phyloP scores from a whole-genome alignment of 2,329 filamentous ascomycete species.

The Thermoascus crustaceus region DNA sequence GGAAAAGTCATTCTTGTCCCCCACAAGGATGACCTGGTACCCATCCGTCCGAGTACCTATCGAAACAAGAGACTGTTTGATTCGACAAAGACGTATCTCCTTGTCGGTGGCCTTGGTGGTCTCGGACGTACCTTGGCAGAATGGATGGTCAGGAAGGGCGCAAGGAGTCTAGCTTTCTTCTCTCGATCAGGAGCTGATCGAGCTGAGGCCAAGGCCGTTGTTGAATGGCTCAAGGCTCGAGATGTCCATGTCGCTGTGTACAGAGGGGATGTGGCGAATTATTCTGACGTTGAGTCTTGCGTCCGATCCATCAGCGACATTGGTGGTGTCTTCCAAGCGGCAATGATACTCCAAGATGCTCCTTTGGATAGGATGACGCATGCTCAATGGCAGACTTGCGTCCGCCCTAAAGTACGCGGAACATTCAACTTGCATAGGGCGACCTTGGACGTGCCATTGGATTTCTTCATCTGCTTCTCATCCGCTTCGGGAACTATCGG shows the following conservation, averaged over 20 bases:
- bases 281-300: neutral
- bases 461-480: constrained; percentile 14
- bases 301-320: neutral
- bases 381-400: constrained; percentile 12
- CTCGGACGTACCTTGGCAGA: constrained; percentile 28
- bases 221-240: neutral
- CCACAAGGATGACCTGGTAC: constrained; percentile 13
- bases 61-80: constrained; percentile 8
- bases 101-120: constrained; percentile 32
- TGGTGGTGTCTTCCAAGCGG: constrained; percentile 9
- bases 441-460: constrained; percentile 8
- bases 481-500: constrained; percentile 11
- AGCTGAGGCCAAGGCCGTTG: constrained; percentile 6
- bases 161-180: constrained; percentile 21
- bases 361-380: constrained; percentile 12
- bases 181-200: constrained; percentile 20
- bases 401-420: constrained; percentile 10
- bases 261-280: neutral
- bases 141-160: constrained; percentile 26
- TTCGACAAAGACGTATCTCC: constrained; percentile 24
- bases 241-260: neutral
- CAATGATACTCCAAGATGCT: constrained; percentile 12
- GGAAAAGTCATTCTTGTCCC: constrained; percentile 32
- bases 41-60: constrained; percentile 6
- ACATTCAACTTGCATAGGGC: constrained; percentile 11